Percentiles rank a stretch among this genome's conserved stretches.
phyloP scores from a whole-genome alignment of 2,329 filamentous ascomycete genomes.

The Pseudogymnoascus destructans region DNA sequence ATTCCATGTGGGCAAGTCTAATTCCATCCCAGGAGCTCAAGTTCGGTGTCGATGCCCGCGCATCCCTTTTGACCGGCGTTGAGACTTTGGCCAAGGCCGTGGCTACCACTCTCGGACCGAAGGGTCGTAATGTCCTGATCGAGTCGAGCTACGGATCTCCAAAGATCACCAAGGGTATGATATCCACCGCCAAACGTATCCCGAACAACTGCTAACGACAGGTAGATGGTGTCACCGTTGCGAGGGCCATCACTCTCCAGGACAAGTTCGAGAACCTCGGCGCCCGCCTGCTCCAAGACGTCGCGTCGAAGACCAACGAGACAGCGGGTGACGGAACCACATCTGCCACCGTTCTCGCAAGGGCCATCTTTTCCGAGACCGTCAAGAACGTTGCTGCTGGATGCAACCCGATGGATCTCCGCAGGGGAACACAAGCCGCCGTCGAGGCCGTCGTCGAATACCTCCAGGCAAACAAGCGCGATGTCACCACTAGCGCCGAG shows the following conservation, averaged over 20 bases:
- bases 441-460: conserved; percentile 91
- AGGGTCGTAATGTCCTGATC: conserved; percentile 96
- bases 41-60: conserved; percentile 91
- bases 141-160: conserved; percentile 97
- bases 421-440: conserved; percentile 90
- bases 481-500: conserved; percentile 95
- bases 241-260: conserved; percentile 80
- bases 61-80: conserved; percentile 79
- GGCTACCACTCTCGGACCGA: conserved; percentile 89
- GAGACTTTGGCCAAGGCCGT: conserved; percentile 95
- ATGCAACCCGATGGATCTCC: conserved; percentile 99
- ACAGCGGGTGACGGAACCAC: conserved; percentile 97
- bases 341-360: conserved; percentile 90
- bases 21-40: conserved; percentile 64
- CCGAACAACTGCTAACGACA: conserved; percentile 11
- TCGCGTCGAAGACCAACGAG: conserved; percentile 99
- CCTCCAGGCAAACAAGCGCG: conserved; percentile 89
- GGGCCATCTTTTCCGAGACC: conserved; percentile 98
- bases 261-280: conserved; percentile 99
- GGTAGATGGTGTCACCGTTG: conserved; percentile 75
- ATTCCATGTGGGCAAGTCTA: not conserved
- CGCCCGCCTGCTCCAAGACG: conserved; percentile 90
- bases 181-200: conserved; percentile 10
- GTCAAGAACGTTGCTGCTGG: conserved; percentile 99
- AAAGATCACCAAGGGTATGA: conserved; percentile 96